Evolutionary conservation across 306 rosid genomes (phyloP), one percentile per base, ranked within the genome.

Genomic region (Quercus agrifolia): DNA sequence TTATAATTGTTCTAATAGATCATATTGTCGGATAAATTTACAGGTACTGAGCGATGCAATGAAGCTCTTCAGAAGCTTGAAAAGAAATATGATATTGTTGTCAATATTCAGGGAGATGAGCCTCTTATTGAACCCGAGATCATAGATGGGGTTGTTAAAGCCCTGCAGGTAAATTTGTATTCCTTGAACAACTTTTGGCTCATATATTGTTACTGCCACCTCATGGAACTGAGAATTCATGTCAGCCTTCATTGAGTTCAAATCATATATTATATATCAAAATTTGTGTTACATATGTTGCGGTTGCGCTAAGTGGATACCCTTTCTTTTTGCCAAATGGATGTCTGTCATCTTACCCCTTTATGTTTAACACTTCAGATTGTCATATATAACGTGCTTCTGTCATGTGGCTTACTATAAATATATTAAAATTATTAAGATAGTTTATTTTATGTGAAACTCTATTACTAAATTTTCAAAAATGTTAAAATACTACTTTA

Each of bases 101-200:
- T 95, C 80, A 95, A 95, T 83, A 95, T 95, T 84, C 99, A 95
- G 72, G 99, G 99, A 35, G 98, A 95, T 80, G 99, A 95, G 70
- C 99, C 99, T 76, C 98, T 95, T 81, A 58, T 92, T 73, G 98
- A 95, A 79, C 99, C 99, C 20, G 98, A 91, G 85, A 93, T 91
- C 76, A 95, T 95, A 7, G 94, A 95, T 61, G 97, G 99, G 21
- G 74, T 95, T 30, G 99, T 95, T 73, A 89, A 93, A 88, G 96
- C 98, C 44, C 80, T 95, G 81, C 99, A 95, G 94, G 99, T 91
- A 78, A 38, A 3, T n/a, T 59, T 58, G 31, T 77, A 49, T 27
- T 10, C 38, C 57, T 64, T 17, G 66, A n/a, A 19, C 49, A 12
- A 31, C 28, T 54, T 54, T n/a, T 52, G 52, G 54, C 30, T 56